phyloP scores from a whole-genome alignment of 768 basidiomycete species.

The Boletus barrowsii region DNA sequence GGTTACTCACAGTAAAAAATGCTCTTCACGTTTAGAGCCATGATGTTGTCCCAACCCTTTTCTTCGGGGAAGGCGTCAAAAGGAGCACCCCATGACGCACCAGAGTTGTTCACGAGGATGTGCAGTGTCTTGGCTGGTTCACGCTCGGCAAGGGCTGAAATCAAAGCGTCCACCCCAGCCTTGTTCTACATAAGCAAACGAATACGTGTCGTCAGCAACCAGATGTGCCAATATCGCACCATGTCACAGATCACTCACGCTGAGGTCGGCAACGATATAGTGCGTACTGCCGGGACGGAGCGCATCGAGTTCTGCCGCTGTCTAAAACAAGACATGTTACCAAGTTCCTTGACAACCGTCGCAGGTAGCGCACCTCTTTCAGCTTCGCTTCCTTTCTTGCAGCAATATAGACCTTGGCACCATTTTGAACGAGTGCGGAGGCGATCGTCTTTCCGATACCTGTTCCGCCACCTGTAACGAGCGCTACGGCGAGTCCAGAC shows the following conservation, averaged over 20 bases:
- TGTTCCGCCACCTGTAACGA: slow-evolving; percentile 80
- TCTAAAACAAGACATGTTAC: slow-evolving; percentile 28
- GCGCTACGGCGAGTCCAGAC: slow-evolving; percentile 40
- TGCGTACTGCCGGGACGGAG: slow-evolving; percentile 58
- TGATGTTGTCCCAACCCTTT: slow-evolving; percentile 82
- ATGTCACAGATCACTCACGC: slow-evolving; percentile 42
- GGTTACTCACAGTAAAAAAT: slow-evolving; percentile 68
- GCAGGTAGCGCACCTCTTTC: slow-evolving; percentile 51
- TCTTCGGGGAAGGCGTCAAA: slow-evolving; percentile 72
- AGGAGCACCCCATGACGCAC: slow-evolving; percentile 73
- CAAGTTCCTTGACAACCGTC: slow-evolving; percentile 33
- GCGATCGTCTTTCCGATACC: slow-evolving; percentile 88
- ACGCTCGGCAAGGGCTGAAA: slow-evolving; percentile 61
- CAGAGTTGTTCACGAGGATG: slow-evolving; percentile 82
- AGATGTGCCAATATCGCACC: not conserved
- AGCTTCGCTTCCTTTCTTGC: slow-evolving; percentile 78
- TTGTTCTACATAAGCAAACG: slow-evolving; percentile 49
- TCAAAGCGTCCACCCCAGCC: slow-evolving; percentile 74
- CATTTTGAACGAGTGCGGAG: slow-evolving; percentile 76
- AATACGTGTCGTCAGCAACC: not conserved
- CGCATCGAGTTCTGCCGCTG: slow-evolving; percentile 59
- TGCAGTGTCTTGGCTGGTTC: slow-evolving; percentile 63
- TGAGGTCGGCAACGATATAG: slow-evolving; percentile 73
- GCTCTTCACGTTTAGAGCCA: slow-evolving; percentile 83
- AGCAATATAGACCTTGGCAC: slow-evolving; percentile 87